Evolutionary conservation across 148 eudicot genomes (phyloP), one percentile per base, ranked within the genome.

Genomic region (Cornus kousa): DNA sequence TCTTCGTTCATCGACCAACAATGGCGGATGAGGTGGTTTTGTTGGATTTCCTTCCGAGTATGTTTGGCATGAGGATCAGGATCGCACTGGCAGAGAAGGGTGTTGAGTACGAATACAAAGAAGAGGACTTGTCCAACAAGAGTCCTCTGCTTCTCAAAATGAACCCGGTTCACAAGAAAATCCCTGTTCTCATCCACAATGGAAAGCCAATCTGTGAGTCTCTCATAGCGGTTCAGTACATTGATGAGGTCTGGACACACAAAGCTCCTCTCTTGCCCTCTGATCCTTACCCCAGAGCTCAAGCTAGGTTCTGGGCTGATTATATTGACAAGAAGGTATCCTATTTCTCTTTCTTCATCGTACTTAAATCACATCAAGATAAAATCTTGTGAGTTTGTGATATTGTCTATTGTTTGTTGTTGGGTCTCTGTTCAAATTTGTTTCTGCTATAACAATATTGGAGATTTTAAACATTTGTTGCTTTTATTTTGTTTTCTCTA

Each of bases 41-140:
- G n/a, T 43, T 86, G 55, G 79, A 83, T 46, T 46, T 10, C 13
- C 78, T 81, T 79, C 22, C 76, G 24, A 83, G 86, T 68, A 72
- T 74, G 80, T 83, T 76, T 73, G 74, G 77, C 4, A 69, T 79
- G 74, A 86, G 89, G 68, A 85, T 81, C 33, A 83, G 78, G 72
- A 73, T 86, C 19, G 86, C 86, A 14, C 75, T 86, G 70, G 85
- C 85, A 3, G 86, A 83, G 77, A 86, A 86, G 46, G 86, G 86
- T 10, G 35, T 86, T 3, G 66, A 75, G 14, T 81, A 86, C 22
- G 83, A 83, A 48, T 53, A 53, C 46, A 83, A 35, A 76, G 83
- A 75, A 14, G 89, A 83, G 66, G 73, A 86, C 46, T 50, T 81
- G 57, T 3, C 17, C 10, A 74, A 72, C 77, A 77, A 74, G 75